Evolutionary conservation across 371 early-diverging fungal species (phyloP), one percentile per base, ranked within the genome.

Genomic region (Mycotypha africana): DNA sequence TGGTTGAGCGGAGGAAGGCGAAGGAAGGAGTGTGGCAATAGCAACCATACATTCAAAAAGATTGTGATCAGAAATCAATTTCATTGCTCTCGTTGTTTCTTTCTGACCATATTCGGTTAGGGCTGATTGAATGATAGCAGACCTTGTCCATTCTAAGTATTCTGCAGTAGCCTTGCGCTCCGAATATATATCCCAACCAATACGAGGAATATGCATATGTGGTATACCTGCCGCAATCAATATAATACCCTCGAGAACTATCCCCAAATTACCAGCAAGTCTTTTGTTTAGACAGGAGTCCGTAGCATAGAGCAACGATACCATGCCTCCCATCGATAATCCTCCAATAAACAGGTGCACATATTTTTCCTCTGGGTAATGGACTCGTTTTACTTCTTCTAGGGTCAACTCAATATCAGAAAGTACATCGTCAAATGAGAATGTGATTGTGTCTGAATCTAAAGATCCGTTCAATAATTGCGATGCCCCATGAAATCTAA

Each of bases 261-360:
- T 42, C 2, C 46, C 48, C n/a, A n/a, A n/a, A n/a, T n/a, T n/a
- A n/a, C n/a, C n/a, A 2, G 53, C 10, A 46, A 51, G 47, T n/a
- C 9, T 38, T 1, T 35, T 12, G 17, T 31, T 17, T 9, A 31
- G 38, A 19, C 24, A n/a, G 19, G 21, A 14, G 0, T 42, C 31
- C 19, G 38, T 21, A 24, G 41, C 58, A 56, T 9, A 49, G 12
- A 58, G 19, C 38, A 68, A 56, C 3, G 58, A 55, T 2, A 66
- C 33, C 35, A 72, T 53, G 7, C 67, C 60, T 25, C 73, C 73
- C 69, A 72, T 65, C 0, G 69, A 72, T 1, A 72, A 23, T 1
- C 73, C 73, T 9, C 60, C 67, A 2, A 68, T 4, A 14, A 64
- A 46, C 4, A 68, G 12, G 0, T 44, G 36, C 14, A 56, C 39